These are phyloP conservation scores for Nemania sp. DNA, from an alignment of 2,329 filamentous ascomycete species.

Conservation along the genomic window DNA sequence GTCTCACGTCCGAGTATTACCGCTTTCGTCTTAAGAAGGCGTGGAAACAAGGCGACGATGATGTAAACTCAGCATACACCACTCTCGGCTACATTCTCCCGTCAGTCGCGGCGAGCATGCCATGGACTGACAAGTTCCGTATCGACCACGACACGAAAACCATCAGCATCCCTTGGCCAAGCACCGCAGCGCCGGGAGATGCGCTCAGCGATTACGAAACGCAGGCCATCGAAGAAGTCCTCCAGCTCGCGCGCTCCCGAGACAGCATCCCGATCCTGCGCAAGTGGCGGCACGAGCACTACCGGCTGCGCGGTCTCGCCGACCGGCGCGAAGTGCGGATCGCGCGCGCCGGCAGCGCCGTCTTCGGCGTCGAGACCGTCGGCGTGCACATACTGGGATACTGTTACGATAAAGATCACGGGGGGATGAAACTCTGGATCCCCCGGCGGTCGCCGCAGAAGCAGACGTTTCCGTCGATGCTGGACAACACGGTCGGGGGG, in stretches of 20 bases:
- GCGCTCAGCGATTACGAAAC: neutral
- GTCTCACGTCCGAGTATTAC: neutral
- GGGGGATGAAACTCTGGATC: constrained; percentile 1
- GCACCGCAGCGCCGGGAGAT: neutral
- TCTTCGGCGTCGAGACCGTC: neutral
- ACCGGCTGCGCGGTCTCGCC: neutral
- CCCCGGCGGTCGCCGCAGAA: constrained; percentile 3
- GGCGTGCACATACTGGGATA: constrained; percentile 1
- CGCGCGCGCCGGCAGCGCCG: constrained; percentile 1
- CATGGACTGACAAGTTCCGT: constrained; percentile 6
- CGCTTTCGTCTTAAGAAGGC: constrained; percentile 2
- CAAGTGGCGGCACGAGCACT: constrained; percentile 5
- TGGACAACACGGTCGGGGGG: constrained; percentile 9
- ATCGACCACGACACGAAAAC: neutral
- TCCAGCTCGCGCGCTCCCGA: neutral
- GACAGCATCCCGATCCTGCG: constrained; percentile 3
- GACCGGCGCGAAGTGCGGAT: constrained; percentile 4
- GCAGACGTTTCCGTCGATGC: constrained; percentile 4
- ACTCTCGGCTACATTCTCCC: constrained; percentile 5
- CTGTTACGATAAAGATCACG: neutral
- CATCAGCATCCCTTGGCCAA: constrained; percentile 8
- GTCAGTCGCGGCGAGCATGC: neutral
- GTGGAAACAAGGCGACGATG: neutral
- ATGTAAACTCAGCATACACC: neutral
- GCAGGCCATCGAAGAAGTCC: neutral